Conservation (phyloP, 2,329 filamentous ascomycete species). For the Neospermospora avenae region DNA sequence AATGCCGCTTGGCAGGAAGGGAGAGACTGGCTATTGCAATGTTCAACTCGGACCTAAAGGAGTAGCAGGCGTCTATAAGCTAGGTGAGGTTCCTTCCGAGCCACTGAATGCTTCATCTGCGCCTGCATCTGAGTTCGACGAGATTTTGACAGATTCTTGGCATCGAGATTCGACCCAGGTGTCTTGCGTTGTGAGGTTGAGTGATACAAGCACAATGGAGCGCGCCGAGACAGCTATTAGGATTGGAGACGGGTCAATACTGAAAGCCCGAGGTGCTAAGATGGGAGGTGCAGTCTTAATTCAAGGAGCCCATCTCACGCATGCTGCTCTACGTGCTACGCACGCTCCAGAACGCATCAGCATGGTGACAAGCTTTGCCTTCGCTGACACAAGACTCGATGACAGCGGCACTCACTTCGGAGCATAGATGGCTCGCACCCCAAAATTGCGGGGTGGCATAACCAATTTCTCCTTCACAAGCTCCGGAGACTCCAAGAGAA, state of each 20-base stretch:
- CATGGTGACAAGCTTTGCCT: slow-evolving; percentile 3
- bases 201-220: slow-evolving; percentile 41
- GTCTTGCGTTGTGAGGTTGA: slow-evolving; percentile 46
- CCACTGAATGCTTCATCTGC: background rate
- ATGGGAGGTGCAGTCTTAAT: slow-evolving; percentile 12
- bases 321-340: slow-evolving; percentile 5
- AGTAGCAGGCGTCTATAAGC: slow-evolving; percentile 9
- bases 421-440: background rate
- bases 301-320: slow-evolving; percentile 14
- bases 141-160: slow-evolving; percentile 36
- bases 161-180: slow-evolving; percentile 45
- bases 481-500: slow-evolving; percentile 12
- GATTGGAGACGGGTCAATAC: slow-evolving; percentile 42
- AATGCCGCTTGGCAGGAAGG: slow-evolving; percentile 8
- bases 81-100: slow-evolving; percentile 11
- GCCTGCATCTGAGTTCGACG: background rate
- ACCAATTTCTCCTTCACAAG: slow-evolving; percentile 8
- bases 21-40: slow-evolving; percentile 18
- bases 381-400: background rate
- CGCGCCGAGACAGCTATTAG: slow-evolving; percentile 54
- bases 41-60: slow-evolving; percentile 16
- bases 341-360: slow-evolving; percentile 6
- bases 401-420: slow-evolving; percentile 7
- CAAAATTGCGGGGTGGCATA: background rate
- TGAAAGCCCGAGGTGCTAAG: slow-evolving; percentile 36